These are phyloP conservation scores for Paratrypanosoma confusum DNA, from an alignment of 208 protist species.

Conservation along the genomic window DNA sequence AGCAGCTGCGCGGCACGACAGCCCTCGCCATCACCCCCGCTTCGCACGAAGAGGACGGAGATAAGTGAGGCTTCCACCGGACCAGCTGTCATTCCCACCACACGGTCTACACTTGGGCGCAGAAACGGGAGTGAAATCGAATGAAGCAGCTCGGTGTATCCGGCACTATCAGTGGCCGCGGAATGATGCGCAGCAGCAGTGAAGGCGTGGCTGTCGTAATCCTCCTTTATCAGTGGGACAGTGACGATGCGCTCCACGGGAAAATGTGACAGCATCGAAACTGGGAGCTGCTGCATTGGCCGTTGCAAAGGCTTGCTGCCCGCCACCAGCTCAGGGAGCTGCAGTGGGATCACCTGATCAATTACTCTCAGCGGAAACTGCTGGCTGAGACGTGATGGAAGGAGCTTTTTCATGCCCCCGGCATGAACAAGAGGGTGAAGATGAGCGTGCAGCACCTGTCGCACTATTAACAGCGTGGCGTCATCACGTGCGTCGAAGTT, in stretches of 20 bases:
- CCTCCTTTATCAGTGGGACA: no score
- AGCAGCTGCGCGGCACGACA: constrained; percentile 9
- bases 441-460: constrained; percentile 38
- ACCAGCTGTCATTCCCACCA: constrained; percentile 20
- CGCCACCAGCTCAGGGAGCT: no score
- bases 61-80: constrained; percentile 9
- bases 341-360: no score
- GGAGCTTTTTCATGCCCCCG: constrained; percentile 30
- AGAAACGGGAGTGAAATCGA: constrained; percentile 42
- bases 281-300: no score
- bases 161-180: no score
- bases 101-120: constrained; percentile 18
- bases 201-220: no score
- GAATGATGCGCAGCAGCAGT: no score
- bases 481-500: constrained; percentile 74
- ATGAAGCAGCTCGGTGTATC: no score
- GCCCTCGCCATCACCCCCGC: background rate
- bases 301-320: no score
- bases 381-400: constrained; percentile 30
- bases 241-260: no score
- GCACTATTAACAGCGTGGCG: constrained; percentile 59
- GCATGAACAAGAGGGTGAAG: constrained; percentile 23
- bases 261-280: no score
- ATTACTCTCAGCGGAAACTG: constrained; percentile 13
- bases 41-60: constrained; percentile 27